Conservation (phyloP, 2,329 filamentous ascomycete species). For the Trichoderma koningiopsis region DNA sequence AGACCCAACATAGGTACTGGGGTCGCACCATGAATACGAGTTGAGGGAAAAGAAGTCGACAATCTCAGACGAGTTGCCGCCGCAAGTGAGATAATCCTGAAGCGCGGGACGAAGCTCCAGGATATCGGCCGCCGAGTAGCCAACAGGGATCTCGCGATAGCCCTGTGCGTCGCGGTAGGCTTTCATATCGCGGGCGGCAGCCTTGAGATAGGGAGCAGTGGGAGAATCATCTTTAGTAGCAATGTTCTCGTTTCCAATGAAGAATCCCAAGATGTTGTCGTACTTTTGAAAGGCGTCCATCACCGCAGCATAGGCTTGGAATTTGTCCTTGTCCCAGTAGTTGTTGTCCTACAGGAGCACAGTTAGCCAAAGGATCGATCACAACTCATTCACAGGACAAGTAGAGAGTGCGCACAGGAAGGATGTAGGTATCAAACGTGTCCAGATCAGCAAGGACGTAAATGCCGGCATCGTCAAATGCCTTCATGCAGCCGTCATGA, state of each 20-base stretch:
- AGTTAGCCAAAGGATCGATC: constrained; percentile 14
- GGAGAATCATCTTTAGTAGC: constrained; percentile 59
- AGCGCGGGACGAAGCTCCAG: constrained; percentile 64
- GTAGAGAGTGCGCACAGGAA: constrained; percentile 50
- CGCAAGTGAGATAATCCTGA: constrained; percentile 77
- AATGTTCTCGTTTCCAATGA: constrained; percentile 87
- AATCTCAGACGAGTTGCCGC: constrained; percentile 66
- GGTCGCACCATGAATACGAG: constrained; percentile 79
- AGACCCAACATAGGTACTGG: constrained; percentile 58
- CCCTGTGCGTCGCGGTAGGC: constrained; percentile 73
- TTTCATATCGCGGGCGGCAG: constrained; percentile 80
- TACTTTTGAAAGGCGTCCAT: constrained; percentile 77
- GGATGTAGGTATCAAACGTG: constrained; percentile 69
- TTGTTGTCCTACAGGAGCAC: constrained; percentile 52
- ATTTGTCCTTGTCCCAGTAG: constrained; percentile 73
- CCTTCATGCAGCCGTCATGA: constrained; percentile 79
- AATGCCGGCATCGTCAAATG: constrained; percentile 77
- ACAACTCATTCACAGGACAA: neutral
- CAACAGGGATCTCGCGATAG: constrained; percentile 80
- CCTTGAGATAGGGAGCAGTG: constrained; percentile 81
- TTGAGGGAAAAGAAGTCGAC: constrained; percentile 87
- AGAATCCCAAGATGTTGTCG: constrained; percentile 80
- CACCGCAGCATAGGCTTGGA: constrained; percentile 67
- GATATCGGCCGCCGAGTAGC: constrained; percentile 87
- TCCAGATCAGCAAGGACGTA: constrained; percentile 85